A percentile compares a stretch with the other conserved stretches of the same genome.
Evolutionary conservation across 805 yeast species (phyloP).

Genomic region (Priceomyces medius): DNA sequence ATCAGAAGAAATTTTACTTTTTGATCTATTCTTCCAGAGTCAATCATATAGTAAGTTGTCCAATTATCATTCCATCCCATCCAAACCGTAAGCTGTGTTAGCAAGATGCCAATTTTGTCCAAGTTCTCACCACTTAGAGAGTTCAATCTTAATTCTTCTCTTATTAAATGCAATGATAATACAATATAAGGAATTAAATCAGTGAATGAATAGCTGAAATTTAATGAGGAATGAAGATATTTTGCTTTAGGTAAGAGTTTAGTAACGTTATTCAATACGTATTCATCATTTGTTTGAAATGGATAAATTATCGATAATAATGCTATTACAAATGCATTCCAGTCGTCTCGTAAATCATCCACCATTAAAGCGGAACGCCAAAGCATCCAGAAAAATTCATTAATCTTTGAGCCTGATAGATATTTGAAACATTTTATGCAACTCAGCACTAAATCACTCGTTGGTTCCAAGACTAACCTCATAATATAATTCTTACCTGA

Average conservation of each 20-base stretch:
- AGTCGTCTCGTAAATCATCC: slow-evolving; percentile 46
- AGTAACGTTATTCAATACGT: slow-evolving; percentile 27
- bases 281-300: slow-evolving; percentile 24
- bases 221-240: slow-evolving; percentile 22
- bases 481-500: slow-evolving; percentile 23
- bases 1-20: slow-evolving; percentile 42
- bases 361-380: slow-evolving; percentile 59
- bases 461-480: slow-evolving; percentile 45
- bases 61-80: slow-evolving; percentile 74
- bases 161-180: slow-evolving; percentile 66
- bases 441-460: slow-evolving; percentile 37
- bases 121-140: slow-evolving; percentile 38
- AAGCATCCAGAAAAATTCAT: slow-evolving; percentile 56
- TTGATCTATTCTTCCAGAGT: slow-evolving; percentile 32
- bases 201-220: slow-evolving; percentile 41
- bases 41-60: slow-evolving; percentile 54
- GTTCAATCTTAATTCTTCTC: slow-evolving; percentile 73
- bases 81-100: slow-evolving; percentile 63
- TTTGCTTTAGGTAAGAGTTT: slow-evolving; percentile 31
- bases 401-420: slow-evolving; percentile 56
- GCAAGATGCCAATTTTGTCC: slow-evolving; percentile 47
- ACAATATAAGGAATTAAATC: slow-evolving; percentile 62
- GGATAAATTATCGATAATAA: slow-evolving; percentile 53
- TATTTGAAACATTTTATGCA: slow-evolving; percentile 53
- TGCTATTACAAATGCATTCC: slow-evolving; percentile 58